phyloP scores from a whole-genome alignment of 2,329 filamentous ascomycete genomes.

The Diaporthe sp. region DNA sequence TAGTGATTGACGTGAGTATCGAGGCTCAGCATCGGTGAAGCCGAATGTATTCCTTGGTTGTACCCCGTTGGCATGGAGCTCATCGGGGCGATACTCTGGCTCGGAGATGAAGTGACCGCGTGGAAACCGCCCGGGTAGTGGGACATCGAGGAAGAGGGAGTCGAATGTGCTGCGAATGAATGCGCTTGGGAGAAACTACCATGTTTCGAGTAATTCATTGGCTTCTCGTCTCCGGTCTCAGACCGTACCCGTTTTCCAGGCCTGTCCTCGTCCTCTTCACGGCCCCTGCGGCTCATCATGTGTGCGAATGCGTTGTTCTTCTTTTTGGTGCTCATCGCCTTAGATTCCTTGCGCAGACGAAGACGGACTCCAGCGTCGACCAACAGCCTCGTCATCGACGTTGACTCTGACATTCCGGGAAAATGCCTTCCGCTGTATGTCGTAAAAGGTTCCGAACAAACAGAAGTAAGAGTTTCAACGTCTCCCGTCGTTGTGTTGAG shows the following conservation, averaged over 20 bases:
- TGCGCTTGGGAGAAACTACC: slow-evolving; percentile 32
- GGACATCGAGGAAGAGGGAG: slow-evolving; percentile 28
- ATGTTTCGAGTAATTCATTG: slow-evolving; percentile 30
- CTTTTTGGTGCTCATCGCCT: slow-evolving; percentile 63
- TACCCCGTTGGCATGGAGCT: slow-evolving; percentile 30
- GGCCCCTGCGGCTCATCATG: slow-evolving; percentile 29
- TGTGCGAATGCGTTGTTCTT: slow-evolving; percentile 48
- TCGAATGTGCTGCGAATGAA: slow-evolving; percentile 32
- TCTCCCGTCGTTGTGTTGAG: slow-evolving; percentile 51
- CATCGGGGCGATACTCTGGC: slow-evolving; percentile 30
- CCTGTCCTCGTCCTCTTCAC: slow-evolving; percentile 29
- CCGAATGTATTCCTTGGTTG: slow-evolving; percentile 21
- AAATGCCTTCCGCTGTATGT: slow-evolving; percentile 76
- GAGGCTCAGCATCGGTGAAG: slow-evolving; percentile 29
- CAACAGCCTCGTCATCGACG: slow-evolving; percentile 82
- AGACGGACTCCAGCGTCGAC: slow-evolving; percentile 89
- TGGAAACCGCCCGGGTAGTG: slow-evolving; percentile 29
- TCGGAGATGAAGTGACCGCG: slow-evolving; percentile 32
- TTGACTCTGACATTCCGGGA: slow-evolving; percentile 84
- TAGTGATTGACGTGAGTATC: slow-evolving; percentile 32
- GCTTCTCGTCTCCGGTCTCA: slow-evolving; percentile 29
- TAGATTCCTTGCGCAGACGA: slow-evolving; percentile 83
- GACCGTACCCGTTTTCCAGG: slow-evolving; percentile 33
- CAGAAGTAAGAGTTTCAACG: slow-evolving; percentile 42
- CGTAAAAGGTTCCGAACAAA: slow-evolving; percentile 75